Evolutionary conservation across 768 basidiomycete species (phyloP).

Genomic region (Serendipita sp.): DNA sequence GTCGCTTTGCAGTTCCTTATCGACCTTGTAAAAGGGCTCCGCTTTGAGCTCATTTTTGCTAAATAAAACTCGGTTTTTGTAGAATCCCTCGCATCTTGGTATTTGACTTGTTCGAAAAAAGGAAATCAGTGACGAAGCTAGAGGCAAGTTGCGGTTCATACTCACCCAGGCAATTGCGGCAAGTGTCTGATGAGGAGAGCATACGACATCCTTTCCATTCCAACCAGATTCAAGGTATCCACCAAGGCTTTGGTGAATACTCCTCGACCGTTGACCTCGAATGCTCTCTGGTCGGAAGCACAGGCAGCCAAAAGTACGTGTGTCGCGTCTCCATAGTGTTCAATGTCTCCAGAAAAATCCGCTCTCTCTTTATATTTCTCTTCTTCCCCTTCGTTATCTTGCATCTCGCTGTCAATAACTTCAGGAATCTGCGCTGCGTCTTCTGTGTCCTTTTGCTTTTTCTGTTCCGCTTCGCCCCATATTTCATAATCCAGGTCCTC

Average conservation of each 20-base stretch:
- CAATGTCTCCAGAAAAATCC: constrained; percentile 27
- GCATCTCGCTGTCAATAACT: too few species aligned
- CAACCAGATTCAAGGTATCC: too few species aligned
- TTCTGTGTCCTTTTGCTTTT: too few species aligned
- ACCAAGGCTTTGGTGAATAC: too few species aligned
- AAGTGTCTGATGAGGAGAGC: constrained; percentile 24
- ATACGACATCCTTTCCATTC: constrained; percentile 26
- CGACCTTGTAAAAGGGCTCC: too few species aligned
- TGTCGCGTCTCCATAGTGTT: constrained; percentile 26
- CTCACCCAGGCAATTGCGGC: neutral
- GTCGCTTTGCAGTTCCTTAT: constrained; percentile 25
- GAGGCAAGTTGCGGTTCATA: neutral
- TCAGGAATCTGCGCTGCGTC: too few species aligned
- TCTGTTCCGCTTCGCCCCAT: constrained; percentile 26
- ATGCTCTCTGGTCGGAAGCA: too few species aligned
- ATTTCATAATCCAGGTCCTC: constrained; percentile 30
- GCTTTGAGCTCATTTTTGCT: constrained; percentile 38
- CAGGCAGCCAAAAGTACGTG: too few species aligned
- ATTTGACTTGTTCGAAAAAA: constrained; percentile 28
- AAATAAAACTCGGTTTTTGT: constrained; percentile 39
- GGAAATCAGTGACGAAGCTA: neutral
- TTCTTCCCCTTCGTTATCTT: too few species aligned
- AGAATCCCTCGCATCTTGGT: constrained; percentile 34
- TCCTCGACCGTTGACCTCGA: too few species aligned
- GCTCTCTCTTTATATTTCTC: too few species aligned